Conservation (phyloP, 768 basidiomycete genomes). For the Mrakia gelida region DNA sequence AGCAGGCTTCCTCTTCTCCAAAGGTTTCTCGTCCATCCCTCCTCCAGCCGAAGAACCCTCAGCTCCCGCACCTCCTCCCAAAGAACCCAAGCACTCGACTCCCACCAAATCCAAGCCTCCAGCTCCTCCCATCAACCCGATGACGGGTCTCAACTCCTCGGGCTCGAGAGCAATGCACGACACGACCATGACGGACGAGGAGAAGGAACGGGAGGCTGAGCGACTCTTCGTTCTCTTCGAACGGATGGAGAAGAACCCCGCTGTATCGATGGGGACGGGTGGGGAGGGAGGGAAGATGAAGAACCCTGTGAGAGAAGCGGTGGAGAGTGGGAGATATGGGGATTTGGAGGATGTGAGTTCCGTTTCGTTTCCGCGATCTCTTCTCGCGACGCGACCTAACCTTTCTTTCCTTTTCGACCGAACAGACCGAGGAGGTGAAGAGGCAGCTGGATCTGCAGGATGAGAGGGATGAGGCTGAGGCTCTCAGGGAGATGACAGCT, state of each 20-base stretch:
- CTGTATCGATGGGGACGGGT: constrained; percentile 35
- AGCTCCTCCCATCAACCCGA: constrained; percentile 63
- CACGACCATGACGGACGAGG: constrained; percentile 77
- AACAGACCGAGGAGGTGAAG: neutral
- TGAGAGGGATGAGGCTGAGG: constrained; percentile 23
- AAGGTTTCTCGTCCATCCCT: constrained; percentile 55
- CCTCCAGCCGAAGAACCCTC: neutral
- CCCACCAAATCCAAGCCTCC: no score
- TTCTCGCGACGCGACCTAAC: no score
- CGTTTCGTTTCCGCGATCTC: neutral
- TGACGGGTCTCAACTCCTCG: constrained; percentile 61
- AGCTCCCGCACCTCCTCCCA: neutral
- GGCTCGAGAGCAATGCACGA: constrained; percentile 40
- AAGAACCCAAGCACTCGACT: no score
- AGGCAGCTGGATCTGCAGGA: constrained; percentile 22
- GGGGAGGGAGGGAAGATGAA: constrained; percentile 48
- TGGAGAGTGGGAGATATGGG: constrained; percentile 23
- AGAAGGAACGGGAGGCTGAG: constrained; percentile 91
- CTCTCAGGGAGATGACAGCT: constrained; percentile 4
- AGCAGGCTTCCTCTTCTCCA: constrained; percentile 88
- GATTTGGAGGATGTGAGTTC: constrained; percentile 18
- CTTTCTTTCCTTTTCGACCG: neutral
- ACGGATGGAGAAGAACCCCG: constrained; percentile 63
- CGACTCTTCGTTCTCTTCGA: constrained; percentile 88
- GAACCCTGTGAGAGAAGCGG: constrained; percentile 45